phyloP scores from a whole-genome alignment of 306 rosid species.

The Quercus rubra region DNA sequence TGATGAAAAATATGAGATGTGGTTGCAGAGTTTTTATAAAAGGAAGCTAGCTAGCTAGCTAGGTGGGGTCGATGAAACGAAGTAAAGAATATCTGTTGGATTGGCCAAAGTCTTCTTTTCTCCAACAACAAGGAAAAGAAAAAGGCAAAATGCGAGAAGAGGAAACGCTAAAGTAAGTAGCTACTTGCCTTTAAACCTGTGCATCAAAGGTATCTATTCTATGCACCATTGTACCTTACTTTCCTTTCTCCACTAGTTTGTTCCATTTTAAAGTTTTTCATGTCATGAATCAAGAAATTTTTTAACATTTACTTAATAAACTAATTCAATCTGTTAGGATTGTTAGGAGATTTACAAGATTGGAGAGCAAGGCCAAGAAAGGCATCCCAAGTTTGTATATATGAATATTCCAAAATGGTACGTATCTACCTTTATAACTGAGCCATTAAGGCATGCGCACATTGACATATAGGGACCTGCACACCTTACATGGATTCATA shows the following conservation, averaged over 20 bases:
- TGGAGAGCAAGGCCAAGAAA: too few relatives aligned
- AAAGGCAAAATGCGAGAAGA: background rate
- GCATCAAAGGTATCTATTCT: background rate
- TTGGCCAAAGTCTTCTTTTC: slow-evolving; percentile 51
- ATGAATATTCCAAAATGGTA: too few relatives aligned
- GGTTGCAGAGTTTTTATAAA: background rate
- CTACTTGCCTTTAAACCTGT: background rate
- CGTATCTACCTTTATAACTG: too few relatives aligned
- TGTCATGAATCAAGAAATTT: too few relatives aligned
- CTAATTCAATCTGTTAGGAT: too few relatives aligned
- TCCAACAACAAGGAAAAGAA: slow-evolving; percentile 32
- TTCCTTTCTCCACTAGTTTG: slow-evolving; percentile 7
- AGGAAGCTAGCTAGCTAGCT: background rate
- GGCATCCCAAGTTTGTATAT: too few relatives aligned
- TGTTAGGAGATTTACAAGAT: too few relatives aligned
- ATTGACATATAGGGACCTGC: too few relatives aligned
- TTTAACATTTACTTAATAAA: too few relatives aligned
- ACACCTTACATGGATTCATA: too few relatives aligned
- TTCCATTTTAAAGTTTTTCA: background rate
- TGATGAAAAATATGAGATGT: background rate
- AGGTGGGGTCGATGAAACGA: slow-evolving; percentile 15
- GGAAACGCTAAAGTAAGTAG: background rate
- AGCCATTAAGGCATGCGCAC: too few relatives aligned
- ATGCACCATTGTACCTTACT: background rate
- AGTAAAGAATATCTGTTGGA: slow-evolving; percentile 50